A percentile compares a stretch with the other conserved stretches of the same genome.
phyloP scores from a whole-genome alignment of 768 basidiomycete species.

The Mycena kentingensis region DNA sequence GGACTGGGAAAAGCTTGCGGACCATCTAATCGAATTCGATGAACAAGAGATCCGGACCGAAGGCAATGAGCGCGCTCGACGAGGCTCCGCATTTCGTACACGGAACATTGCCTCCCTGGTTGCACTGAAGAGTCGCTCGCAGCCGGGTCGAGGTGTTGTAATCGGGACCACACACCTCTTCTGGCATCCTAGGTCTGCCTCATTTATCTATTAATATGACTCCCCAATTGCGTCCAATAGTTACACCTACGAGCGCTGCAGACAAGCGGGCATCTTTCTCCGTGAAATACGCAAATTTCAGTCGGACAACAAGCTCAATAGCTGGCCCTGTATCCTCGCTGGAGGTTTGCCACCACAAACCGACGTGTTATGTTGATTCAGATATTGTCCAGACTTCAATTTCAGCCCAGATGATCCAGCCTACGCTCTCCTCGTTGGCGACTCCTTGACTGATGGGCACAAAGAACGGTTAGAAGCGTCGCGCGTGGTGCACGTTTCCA shows the following conservation, averaged over 20 bases:
- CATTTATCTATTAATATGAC: slow-evolving; percentile 45
- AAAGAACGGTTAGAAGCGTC: slow-evolving; percentile 56
- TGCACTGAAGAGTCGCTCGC: slow-evolving; percentile 52
- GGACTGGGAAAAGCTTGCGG: slow-evolving; percentile 48
- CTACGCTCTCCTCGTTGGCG: slow-evolving; percentile 75
- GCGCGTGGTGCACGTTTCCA: slow-evolving; percentile 60
- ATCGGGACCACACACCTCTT: slow-evolving; percentile 92
- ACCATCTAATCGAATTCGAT: slow-evolving; percentile 69
- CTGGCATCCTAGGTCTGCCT: slow-evolving; percentile 82
- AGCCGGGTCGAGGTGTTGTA: slow-evolving; percentile 57
- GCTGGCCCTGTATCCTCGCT: slow-evolving; percentile 82
- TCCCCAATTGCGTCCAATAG: not conserved
- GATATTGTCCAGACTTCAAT: slow-evolving; percentile 92
- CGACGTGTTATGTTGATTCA: slow-evolving; percentile 1
- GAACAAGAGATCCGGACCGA: slow-evolving; percentile 51
- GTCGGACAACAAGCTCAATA: slow-evolving; percentile 38
- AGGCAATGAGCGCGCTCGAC: slow-evolving; percentile 36
- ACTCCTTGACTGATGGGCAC: slow-evolving; percentile 58
- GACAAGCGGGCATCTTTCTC: slow-evolving; percentile 77
- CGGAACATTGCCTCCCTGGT: slow-evolving; percentile 81
- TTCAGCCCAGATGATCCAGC: slow-evolving; percentile 79
- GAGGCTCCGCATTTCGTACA: slow-evolving; percentile 67
- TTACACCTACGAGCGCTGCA: slow-evolving; percentile 28
- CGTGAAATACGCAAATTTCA: slow-evolving; percentile 64
- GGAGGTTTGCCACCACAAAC: slow-evolving; percentile 61